Evolutionary conservation across 371 early-diverging fungal genomes (phyloP), one percentile per base, ranked within the genome.

Genomic region (Mortierella sp.): DNA sequence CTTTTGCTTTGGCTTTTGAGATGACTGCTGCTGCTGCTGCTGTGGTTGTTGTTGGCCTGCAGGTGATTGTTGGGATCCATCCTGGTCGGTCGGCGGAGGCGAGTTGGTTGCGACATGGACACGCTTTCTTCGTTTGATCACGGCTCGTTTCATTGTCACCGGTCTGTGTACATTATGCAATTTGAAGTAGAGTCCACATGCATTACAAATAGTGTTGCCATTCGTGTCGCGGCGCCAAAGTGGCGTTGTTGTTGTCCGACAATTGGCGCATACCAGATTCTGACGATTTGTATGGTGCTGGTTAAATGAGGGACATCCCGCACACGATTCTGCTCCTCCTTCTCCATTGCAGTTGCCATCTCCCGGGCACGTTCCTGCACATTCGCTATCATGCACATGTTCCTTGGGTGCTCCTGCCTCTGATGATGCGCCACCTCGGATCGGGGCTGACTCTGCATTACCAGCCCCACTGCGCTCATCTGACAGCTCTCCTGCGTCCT

Each of bases 181-280:
- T 71, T 92, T 92, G 77, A 89, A 90, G 74, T 94, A 95, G 12
- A 95, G 81, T 24, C 95, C 95, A 72, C 95, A 95, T 0, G 94
- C 95, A 77, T 95, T 95, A 69, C 95, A 95, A 25, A 95, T 86
- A 28, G 86, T 85, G 50, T 92, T 89, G 28, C 93, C 93, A n/a
- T 83, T 79, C 34, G 86, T 89, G 61, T 92, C 91, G 57, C 94
- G 81, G 37, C 98, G 82, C 94, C 99, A 98, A 28, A 95, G 82
- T 0, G 97, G 96, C 0, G 96, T 96, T 3, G 88, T 89, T 2
- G 90, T 91, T 0, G 94, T 92, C 8, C 86, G 74, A 69, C 95
- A 95, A 69, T 95, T 95, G 31, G 88, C 86, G 78, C 96, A 96
- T 8, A 87, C 82, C 37, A 86, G 57, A 8, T 81, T 71, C 54